Evolutionary conservation across 176 grass and related monocot genomes (phyloP), one percentile per base, ranked within the genome.

Genomic region (Bolboschoenus planiculmis): DNA sequence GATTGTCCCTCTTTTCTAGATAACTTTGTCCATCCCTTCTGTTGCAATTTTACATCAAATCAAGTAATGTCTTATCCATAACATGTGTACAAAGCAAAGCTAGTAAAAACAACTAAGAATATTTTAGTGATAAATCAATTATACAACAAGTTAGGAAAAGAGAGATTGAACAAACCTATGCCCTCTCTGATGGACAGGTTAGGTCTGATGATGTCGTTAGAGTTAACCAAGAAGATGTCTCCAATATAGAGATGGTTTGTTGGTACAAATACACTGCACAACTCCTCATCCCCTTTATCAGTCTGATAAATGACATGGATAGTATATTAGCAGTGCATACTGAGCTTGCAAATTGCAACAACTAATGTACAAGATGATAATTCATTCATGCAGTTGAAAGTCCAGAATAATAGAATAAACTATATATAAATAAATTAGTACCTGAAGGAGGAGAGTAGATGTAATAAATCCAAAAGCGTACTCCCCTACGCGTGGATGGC

Each of bases 201-300:
- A 37, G 97, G 97, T 84, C 97, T 91, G 74, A 99, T 96, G 53
- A 99, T 91, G 68, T 99, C 97, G 24, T 89, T 89, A 63, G 93
- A 92, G 53, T 99, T 99, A 84, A 99, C 89, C 57, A 99, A 86
- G 83, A 96, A 95, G 86, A 99, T 96, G 56, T 99, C 97, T 80
- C 97, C 97, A 81, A 99, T 96, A 74, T 99, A 99, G 75, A 99
- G 86, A 89, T 99, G 97, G 86, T 99, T 99, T 83, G 97, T 99
- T 60, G 97, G 97, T 44, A 99, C 97, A 74, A 93, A 99, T 46
- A 99, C 93, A 10, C 97, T 99, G 66, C 97, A 99, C 68, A 99
- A 50, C 42, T 99, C 93, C 85, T 99, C 97, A 56, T 99, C 93
- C 3, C 97, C 97, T 90, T 92, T 95, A 64, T 99, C 89, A 64